These are phyloP conservation scores for Lyophyllum shimeji DNA, from an alignment of 768 basidiomycete genomes.

Conservation along the genomic window DNA sequence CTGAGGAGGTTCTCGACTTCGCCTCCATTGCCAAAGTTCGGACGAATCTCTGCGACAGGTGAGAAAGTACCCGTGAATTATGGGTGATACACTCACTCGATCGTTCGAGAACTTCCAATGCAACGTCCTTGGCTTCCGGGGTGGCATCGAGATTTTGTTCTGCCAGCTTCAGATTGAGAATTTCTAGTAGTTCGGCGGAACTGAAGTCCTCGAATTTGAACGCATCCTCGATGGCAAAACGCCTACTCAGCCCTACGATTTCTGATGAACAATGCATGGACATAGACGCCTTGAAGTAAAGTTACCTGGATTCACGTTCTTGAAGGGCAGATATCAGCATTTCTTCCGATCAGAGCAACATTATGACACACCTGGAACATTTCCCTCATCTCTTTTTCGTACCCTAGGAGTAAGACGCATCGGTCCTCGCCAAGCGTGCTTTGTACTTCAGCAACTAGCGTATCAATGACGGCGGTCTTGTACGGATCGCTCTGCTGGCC, in stretches of 20 bases:
- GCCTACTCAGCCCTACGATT: slow-evolving; percentile 48
- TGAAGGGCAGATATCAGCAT: neutral
- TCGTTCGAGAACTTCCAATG: slow-evolving; percentile 46
- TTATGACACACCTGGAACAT: slow-evolving; percentile 62
- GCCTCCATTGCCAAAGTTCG: slow-evolving; percentile 67
- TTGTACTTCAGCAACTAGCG: slow-evolving; percentile 74
- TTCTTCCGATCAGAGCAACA: neutral
- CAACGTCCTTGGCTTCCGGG: slow-evolving; percentile 53
- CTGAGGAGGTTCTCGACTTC: slow-evolving; percentile 62
- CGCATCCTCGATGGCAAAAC: slow-evolving; percentile 68
- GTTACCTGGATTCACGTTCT: neutral
- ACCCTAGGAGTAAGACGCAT: slow-evolving; percentile 65
- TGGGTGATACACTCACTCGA: slow-evolving; percentile 22
- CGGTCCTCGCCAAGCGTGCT: slow-evolving; percentile 68
- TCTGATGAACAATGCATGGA: neutral
- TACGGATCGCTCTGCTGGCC: slow-evolving; percentile 41
- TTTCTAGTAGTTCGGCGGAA: slow-evolving; percentile 47
- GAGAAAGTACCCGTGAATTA: neutral
- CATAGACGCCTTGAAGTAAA: neutral
- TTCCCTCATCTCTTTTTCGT: slow-evolving; percentile 64
- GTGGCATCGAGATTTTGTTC: slow-evolving; percentile 59
- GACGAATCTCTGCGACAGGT: slow-evolving; percentile 30
- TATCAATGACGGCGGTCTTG: slow-evolving; percentile 72
- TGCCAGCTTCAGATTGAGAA: slow-evolving; percentile 56
- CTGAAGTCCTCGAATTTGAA: slow-evolving; percentile 71